Conservation (phyloP, 2,329 filamentous ascomycete species). For the Talaromyces marneffei region DNA sequence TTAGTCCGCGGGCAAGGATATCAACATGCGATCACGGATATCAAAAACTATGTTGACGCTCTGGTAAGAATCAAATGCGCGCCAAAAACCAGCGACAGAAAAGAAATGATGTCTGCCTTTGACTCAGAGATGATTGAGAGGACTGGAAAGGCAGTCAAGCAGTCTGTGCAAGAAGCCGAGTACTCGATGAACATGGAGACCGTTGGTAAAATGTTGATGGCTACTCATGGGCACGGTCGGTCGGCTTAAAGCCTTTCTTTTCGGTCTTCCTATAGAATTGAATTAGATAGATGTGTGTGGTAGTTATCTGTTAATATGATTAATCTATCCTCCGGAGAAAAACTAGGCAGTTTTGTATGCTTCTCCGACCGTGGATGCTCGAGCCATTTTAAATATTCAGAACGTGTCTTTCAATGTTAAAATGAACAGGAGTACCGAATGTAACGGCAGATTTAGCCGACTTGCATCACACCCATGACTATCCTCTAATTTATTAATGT, state of each 20-base stretch:
- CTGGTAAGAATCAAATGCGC: neutral
- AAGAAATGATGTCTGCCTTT: constrained; percentile 2
- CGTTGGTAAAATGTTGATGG: constrained; percentile 10
- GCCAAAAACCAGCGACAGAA: neutral
- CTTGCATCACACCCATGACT: neutral
- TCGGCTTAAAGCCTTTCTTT: neutral
- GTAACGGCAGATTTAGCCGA: neutral
- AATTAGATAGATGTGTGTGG: too few relatives aligned
- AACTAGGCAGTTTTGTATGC: neutral
- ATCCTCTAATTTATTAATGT: neutral
- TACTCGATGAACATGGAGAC: constrained; percentile 10
- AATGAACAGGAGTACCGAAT: neutral
- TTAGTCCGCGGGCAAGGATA: constrained; percentile 9
- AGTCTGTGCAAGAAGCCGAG: constrained; percentile 11
- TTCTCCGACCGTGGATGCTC: neutral
- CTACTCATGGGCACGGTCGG: constrained; percentile 4
- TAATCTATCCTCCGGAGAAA: neutral
- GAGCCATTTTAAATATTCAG: neutral
- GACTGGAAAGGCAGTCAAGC: constrained; percentile 9
- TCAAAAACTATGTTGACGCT: constrained; percentile 8
- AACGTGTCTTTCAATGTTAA: neutral
- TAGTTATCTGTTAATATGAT: neutral
- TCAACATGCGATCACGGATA: constrained; percentile 11
- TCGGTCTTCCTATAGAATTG: neutral
- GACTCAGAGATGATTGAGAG: constrained; percentile 11